These are phyloP conservation scores for Trametes versicolor DNA, from an alignment of 1,284 basidiomycete genomes.

Conservation along the genomic window DNA sequence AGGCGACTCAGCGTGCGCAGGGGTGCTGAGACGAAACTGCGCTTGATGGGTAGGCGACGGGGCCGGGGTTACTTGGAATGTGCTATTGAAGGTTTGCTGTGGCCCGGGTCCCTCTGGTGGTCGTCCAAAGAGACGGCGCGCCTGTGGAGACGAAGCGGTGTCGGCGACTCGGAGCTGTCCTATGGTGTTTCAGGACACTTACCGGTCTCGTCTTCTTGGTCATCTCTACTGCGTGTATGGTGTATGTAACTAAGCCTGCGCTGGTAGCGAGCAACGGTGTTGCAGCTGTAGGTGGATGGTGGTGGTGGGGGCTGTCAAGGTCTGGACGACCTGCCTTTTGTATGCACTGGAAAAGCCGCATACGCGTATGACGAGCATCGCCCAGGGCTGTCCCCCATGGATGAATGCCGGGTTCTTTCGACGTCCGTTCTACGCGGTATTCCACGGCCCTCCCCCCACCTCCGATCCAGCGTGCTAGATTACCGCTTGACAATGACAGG, in stretches of 20 bases:
- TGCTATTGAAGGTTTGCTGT: constrained; percentile 25
- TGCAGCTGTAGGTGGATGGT: neutral
- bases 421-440: constrained; percentile 11
- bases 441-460: constrained; percentile 6
- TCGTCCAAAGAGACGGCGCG: constrained; percentile 32
- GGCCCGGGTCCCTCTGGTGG: constrained; percentile 30
- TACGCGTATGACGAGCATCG: constrained; percentile 26
- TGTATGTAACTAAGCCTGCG: neutral
- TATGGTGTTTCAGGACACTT: constrained; percentile 4
- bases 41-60: constrained; percentile 22
- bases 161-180: constrained; percentile 13
- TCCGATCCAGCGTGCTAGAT: constrained; percentile 25
- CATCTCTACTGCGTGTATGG: constrained; percentile 6
- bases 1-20: neutral
- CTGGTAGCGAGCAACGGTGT: neutral
- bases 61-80: constrained; percentile 23
- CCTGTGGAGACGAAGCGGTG: constrained; percentile 18
- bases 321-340: constrained; percentile 7
- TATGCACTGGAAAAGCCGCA: constrained; percentile 19
- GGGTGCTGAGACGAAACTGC: neutral
- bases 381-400: constrained; percentile 19
- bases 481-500: constrained; percentile 18
- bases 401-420: constrained; percentile 19
- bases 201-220: constrained; percentile 17
- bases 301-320: neutral